Evolutionary conservation across 1,284 basidiomycete species (phyloP).

Genomic region (Pyrrhoderma noxium): DNA sequence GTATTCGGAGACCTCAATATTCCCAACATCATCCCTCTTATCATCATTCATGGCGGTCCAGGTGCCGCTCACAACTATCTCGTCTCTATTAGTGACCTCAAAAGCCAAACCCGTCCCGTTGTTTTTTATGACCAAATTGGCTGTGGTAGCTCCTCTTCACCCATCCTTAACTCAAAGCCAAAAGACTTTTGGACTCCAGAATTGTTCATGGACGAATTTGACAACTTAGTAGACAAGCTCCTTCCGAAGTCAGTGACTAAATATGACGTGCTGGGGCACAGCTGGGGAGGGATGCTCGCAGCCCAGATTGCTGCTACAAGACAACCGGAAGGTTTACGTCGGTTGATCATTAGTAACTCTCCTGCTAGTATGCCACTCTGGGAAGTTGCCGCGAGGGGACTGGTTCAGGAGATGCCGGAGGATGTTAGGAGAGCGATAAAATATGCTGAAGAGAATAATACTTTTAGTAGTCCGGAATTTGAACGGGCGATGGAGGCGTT

Average conservation of each 20-base stretch:
- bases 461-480: constrained; percentile 39
- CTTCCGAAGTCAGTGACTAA: constrained; percentile 28
- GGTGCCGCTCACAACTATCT: constrained; percentile 35
- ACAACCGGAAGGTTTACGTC: constrained; percentile 29
- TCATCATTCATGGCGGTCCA: constrained; percentile 41
- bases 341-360: constrained; percentile 33
- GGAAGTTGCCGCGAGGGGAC: constrained; percentile 28
- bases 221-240: constrained; percentile 35
- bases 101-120: constrained; percentile 30
- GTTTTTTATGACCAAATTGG: constrained; percentile 46
- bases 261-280: constrained; percentile 39
- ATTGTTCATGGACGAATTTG: constrained; percentile 41
- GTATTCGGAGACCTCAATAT: constrained; percentile 32
- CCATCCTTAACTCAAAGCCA: constrained; percentile 35
- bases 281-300: constrained; percentile 46
- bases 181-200: constrained; percentile 39
- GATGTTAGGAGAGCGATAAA: constrained; percentile 36
- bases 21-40: constrained; percentile 28
- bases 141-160: constrained; percentile 33
- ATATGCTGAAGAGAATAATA: constrained; percentile 42
- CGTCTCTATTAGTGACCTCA: constrained; percentile 29
- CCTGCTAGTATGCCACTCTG: constrained; percentile 36
- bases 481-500: constrained; percentile 37
- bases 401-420: constrained; percentile 34
- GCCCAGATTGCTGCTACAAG: constrained; percentile 32